Base-by-base conservation (phyloP, 495 filamentous ascomycete species). In the Bryoglossum gracile region DNA sequence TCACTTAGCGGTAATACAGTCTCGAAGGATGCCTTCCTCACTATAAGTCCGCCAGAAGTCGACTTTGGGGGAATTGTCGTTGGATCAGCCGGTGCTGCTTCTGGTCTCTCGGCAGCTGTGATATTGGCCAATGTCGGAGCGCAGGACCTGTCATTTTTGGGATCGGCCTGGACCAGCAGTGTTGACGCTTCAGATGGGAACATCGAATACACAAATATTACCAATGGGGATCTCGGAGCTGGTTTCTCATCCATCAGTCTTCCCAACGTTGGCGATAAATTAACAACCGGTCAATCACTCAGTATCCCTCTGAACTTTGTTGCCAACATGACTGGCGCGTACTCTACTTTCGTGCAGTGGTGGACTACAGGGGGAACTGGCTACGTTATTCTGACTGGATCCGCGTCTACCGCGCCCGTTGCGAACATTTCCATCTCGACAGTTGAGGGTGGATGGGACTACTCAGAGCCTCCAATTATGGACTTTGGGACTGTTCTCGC, bases 41-140 rank as follows among this genome's bases (percentile, higher is more conserved):
- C 51, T 14, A 38, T 70, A 14, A 55, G 47, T 13, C 66, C 67
- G 10, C 25, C 46, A 2, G 55, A 59, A 30, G 57, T 64, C 2
- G 63, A 62, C 41, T 65, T 69, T 37, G 65, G 62, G 10, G 66
- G 65, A 16, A 39, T 69, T 32, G 65, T 69, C 21, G 43, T 66
- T n/a, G 55, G 53, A 6, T 53, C 47, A 14, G 41, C 46, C 8
- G 55, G 46, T 2, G 60, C 57, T 1, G 54, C 51, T 16, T 55
- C 55, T 3, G 54, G 54, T 19, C 41, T 59, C 11, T 46, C 59
- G 3, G 46, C 43, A 13, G 43, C 55, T 17, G 56, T 65, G 40
- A 63, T 60, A 16, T 50, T 70, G 16, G 40, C 57, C 16, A 70
- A 70, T 44, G 33, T 61, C 36, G 66, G 66, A 9, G 45, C 50